These are phyloP conservation scores for Boletus rubropictus DNA, from an alignment of 768 basidiomycete species.

Conservation along the genomic window DNA sequence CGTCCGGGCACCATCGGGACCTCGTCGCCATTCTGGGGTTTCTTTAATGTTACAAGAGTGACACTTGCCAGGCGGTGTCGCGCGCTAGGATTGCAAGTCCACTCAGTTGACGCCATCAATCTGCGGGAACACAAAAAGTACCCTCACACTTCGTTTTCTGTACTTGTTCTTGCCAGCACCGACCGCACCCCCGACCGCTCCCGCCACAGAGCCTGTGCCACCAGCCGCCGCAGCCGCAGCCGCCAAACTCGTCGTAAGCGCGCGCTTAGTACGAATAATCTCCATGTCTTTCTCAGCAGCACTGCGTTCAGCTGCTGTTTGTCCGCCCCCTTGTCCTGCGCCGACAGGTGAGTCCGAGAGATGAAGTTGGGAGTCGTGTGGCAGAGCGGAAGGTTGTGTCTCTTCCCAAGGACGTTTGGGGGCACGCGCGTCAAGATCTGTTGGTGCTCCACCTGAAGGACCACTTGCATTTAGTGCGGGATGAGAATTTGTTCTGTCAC, in stretches of 20 bases:
- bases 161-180: conserved; percentile 63
- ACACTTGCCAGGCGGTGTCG: conserved; percentile 81
- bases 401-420: conserved; percentile 83
- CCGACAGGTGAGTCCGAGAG: conserved; percentile 15
- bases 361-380: conserved; percentile 23
- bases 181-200: conserved; percentile 18
- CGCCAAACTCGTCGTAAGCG: conserved; percentile 58
- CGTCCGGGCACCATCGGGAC: conserved; percentile 79
- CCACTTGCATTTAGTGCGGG: conserved; percentile 29
- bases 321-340: conserved; percentile 12
- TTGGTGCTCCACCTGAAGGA: conserved; percentile 17
- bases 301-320: conserved; percentile 41
- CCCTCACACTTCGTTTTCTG: conserved; percentile 76
- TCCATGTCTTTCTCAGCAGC: conserved; percentile 84
- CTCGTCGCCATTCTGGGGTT: conserved; percentile 84
- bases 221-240: conserved; percentile 38
- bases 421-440: conserved; percentile 39
- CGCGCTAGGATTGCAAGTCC: conserved; percentile 49
- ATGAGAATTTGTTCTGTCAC: conserved; percentile 17
- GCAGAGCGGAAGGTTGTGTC: conserved; percentile 19
- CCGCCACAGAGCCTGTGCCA: conserved; percentile 32
- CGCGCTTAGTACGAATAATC: conserved; percentile 73
- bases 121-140: conserved; percentile 3
- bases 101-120: conserved; percentile 13
- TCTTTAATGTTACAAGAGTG: conserved; percentile 85